Percentiles rank a stretch among this genome's conserved stretches.
These are phyloP conservation scores for Malania oleifera DNA, from an alignment of 164 flowering plant species.

Conservation along the genomic window DNA sequence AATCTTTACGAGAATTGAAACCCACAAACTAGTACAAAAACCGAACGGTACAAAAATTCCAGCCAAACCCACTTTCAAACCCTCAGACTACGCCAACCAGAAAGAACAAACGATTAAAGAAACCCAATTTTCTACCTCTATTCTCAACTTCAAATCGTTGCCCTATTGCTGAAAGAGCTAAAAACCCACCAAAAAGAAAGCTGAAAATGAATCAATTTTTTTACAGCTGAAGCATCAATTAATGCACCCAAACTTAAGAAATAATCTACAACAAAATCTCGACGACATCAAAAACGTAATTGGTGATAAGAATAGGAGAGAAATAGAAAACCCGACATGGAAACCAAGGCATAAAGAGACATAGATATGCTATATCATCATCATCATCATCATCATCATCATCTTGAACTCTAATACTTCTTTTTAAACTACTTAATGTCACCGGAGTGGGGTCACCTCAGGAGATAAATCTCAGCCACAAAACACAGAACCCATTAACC, in stretches of 20 bases:
- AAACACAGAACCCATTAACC: not conserved
- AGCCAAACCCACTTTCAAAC: not conserved
- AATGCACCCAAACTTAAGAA: not conserved
- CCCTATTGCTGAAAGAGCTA: not conserved
- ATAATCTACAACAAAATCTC: not conserved
- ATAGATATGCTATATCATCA: not conserved
- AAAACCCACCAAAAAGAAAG: slow-evolving; percentile 1
- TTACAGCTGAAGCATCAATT: too few relatives aligned
- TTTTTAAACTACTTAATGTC: not conserved
- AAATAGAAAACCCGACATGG: not conserved
- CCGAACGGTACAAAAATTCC: not conserved
- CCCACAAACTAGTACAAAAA: not conserved
- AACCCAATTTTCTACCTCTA: not conserved
- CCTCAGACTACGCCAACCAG: too few relatives aligned
- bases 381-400: too few relatives aligned
- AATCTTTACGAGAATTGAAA: not conserved
- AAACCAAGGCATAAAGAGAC: not conserved
- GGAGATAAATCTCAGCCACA: slow-evolving; percentile 11
- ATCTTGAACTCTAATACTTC: too few relatives aligned
- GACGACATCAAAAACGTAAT: not conserved
- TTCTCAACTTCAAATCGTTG: not conserved
- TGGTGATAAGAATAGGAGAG: slow-evolving; percentile 1
- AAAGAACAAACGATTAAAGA: not conserved
- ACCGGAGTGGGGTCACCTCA: slow-evolving; percentile 19
- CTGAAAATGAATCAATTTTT: not conserved